Percentiles rank a stretch among this genome's conserved stretches.
Conservation (phyloP, 2,329 filamentous ascomycete species). For the Fusarium praegraminearum region DNA sequence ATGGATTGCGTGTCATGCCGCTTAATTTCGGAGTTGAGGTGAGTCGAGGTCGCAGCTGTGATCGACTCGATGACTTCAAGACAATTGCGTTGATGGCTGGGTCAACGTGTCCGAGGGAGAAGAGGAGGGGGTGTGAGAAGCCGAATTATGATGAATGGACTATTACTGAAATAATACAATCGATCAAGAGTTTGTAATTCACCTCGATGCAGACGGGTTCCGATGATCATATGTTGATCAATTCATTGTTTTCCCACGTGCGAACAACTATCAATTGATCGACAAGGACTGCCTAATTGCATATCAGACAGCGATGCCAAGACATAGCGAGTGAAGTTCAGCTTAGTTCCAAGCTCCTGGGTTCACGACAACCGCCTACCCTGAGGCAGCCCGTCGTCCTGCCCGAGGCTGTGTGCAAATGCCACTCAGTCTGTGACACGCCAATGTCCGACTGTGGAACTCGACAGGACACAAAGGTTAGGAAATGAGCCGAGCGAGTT, state of each 20-base stretch:
- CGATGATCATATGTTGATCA: slow-evolving; percentile 10
- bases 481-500: slow-evolving; percentile 12
- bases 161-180: not conserved
- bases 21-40: slow-evolving; percentile 16
- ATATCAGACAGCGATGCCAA: slow-evolving; percentile 9
- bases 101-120: slow-evolving; percentile 12
- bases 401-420: slow-evolving; percentile 9
- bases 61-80: slow-evolving; percentile 19
- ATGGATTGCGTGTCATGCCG: slow-evolving; percentile 26
- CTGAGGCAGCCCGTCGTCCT: not conserved
- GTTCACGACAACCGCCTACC: slow-evolving; percentile 13
- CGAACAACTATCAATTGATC: slow-evolving; percentile 2
- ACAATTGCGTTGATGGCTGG: slow-evolving; percentile 26
- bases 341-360: slow-evolving; percentile 21
- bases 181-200: not conserved
- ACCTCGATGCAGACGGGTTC: not conserved
- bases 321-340: not conserved
- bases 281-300: not conserved
- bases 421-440: slow-evolving; percentile 42
- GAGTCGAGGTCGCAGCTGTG: not conserved
- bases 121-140: slow-evolving; percentile 18
- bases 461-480: slow-evolving; percentile 7
- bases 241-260: slow-evolving; percentile 2
- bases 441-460: slow-evolving; percentile 36
- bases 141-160: not conserved